Percentiles rank a stretch among this genome's conserved stretches.
Evolutionary conservation across 2,329 filamentous ascomycete genomes (phyloP).

Genomic region (Fusarium udum): DNA sequence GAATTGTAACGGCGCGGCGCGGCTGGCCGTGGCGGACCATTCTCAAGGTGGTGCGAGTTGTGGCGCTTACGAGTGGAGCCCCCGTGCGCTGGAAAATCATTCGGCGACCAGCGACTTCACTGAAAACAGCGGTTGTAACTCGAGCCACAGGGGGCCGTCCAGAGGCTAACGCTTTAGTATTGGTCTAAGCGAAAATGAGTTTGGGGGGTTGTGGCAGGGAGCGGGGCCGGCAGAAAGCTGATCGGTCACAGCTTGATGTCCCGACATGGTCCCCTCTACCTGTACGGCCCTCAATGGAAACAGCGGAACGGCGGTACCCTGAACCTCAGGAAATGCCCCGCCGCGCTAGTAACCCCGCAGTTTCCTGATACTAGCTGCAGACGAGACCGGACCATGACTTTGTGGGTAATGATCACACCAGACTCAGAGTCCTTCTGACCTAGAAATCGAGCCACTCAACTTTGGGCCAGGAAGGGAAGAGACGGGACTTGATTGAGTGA

Average conservation of each 20-base stretch:
- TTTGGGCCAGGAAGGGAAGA: slow-evolving; percentile 15
- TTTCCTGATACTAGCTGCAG: slow-evolving; percentile 29
- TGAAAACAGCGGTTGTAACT: slow-evolving; percentile 27
- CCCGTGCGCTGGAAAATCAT: neutral
- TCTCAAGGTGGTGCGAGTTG: slow-evolving; percentile 27
- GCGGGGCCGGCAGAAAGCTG: slow-evolving; percentile 27
- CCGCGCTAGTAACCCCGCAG: slow-evolving; percentile 32
- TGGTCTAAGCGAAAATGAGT: slow-evolving; percentile 18
- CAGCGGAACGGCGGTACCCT: slow-evolving; percentile 2
- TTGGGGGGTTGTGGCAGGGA: slow-evolving; percentile 15
- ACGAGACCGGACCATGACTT: slow-evolving; percentile 25
- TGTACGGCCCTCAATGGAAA: neutral
- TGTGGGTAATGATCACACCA: slow-evolving; percentile 34
- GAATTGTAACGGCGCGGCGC: slow-evolving; percentile 10
- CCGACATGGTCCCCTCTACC: slow-evolving; percentile 22
- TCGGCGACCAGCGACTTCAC: slow-evolving; percentile 15
- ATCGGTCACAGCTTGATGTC: slow-evolving; percentile 20
- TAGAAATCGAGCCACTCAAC: slow-evolving; percentile 32
- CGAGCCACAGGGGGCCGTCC: slow-evolving; percentile 14
- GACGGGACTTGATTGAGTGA: slow-evolving; percentile 16
- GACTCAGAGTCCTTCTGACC: slow-evolving; percentile 31
- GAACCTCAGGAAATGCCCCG: slow-evolving; percentile 20
- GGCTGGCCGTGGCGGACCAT: slow-evolving; percentile 5
- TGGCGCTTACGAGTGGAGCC: slow-evolving; percentile 31
- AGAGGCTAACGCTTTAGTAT: neutral